Conservation (phyloP, 2,329 filamentous ascomycete genomes). For the Dactylonectria macrodidyma region DNA sequence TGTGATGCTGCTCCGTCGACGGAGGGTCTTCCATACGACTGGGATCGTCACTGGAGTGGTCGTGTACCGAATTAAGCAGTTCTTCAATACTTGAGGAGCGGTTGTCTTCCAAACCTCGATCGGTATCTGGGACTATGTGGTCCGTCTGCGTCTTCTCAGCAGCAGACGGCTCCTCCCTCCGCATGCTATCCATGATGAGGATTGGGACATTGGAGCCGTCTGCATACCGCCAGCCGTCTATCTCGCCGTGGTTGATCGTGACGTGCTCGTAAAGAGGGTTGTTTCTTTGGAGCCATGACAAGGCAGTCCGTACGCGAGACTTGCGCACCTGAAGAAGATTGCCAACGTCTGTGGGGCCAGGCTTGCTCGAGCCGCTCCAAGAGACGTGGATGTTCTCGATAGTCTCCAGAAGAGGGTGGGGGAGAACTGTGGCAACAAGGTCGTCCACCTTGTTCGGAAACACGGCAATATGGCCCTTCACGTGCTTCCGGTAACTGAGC, state of each 20-base stretch:
- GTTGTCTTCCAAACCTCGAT: too few species aligned
- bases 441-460: constrained; percentile 33
- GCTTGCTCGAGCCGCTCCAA: constrained; percentile 18
- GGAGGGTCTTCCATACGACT: too few species aligned
- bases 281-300: constrained; percentile 17
- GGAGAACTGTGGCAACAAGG: constrained; percentile 26
- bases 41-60: too few species aligned
- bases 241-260: constrained; percentile 17
- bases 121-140: too few species aligned
- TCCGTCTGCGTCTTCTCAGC: constrained; percentile 14
- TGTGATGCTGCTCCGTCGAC: too few species aligned
- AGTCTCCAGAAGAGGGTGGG: constrained; percentile 16
- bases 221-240: constrained; percentile 14
- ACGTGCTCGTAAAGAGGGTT: constrained; percentile 20
- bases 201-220: constrained; percentile 12
- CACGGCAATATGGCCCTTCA: constrained; percentile 26
- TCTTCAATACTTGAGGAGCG: too few species aligned
- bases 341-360: constrained; percentile 13
- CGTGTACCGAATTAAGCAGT: too few species aligned
- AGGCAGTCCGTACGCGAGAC: constrained; percentile 1
- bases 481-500: constrained; percentile 26
- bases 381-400: constrained; percentile 30
- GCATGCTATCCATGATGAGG: constrained; percentile 12
- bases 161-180: constrained; percentile 6
- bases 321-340: constrained; percentile 23